Evolutionary conservation across 768 basidiomycete genomes (phyloP), one percentile per base, ranked within the genome.

Genomic region (Mycena belliarum): DNA sequence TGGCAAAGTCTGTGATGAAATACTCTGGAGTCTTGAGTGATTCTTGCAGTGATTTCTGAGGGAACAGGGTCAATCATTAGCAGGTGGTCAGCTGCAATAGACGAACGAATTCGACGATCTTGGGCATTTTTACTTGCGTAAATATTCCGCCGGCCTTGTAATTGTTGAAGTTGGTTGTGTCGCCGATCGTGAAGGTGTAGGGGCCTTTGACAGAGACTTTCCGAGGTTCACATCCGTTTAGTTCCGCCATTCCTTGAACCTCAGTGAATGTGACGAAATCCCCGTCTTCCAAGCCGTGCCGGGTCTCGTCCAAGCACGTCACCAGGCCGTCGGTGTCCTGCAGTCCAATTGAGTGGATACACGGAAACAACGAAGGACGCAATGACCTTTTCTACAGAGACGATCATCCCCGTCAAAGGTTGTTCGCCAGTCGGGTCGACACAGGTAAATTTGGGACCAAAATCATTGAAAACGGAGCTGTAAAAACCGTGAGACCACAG

Each of bases 91-190:
- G 46, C 33, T 37, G 63, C 15, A 35, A 47, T 26, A 40, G 4
- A 81, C 94, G 68, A 66, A 98, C 96, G 67, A 98, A 99, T 70
- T 94, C 85, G 47, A 98, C 76, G 48, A 94, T 82, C 76, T 96
- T 98, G 11, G 97, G 97, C 94, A 98, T 96, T 77, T 98, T 99
- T 62, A 98, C 95, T 73, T 99, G 97, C 8, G 92, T 94, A 72
- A 98, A 99, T 60, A 95, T 89, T 35, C 97, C 97, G 24, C 96
- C 97, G 26, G 84, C 70, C 64, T 87, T 84, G 75, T 98, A 98
- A 43, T 83, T 79, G 25, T 86, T 79, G 12, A 97, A 70, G 33
- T 80, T 80, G 28, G 87, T 83, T 3, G 95, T 98, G 70, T 97
- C 93, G 3, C 97, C 96, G 55, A 99, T 96, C 28, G 89, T 79